A percentile compares a stretch with the other conserved stretches of the same genome.
These are phyloP conservation scores for Trypanosoma lewisi DNA, from an alignment of 208 protist species.

Conservation along the genomic window DNA sequence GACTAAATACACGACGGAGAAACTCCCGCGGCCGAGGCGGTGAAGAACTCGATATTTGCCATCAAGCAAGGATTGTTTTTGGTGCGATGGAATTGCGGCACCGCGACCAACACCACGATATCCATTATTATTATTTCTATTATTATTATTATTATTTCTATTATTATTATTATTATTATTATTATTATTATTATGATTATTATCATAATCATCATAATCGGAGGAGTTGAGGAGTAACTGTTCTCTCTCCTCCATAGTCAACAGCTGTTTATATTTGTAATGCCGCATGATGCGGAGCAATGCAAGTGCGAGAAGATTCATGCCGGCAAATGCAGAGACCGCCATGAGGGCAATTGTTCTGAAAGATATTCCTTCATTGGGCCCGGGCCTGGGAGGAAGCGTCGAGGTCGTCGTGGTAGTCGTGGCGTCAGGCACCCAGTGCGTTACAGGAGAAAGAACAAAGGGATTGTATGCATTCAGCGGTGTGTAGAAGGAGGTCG, in stretches of 20 bases:
- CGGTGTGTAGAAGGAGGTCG: constrained; percentile 17
- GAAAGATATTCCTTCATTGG: neutral
- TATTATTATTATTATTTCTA: neutral
- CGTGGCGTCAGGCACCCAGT: constrained; percentile 13
- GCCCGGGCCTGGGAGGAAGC: neutral
- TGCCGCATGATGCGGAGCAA: neutral
- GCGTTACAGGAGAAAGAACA: constrained; percentile 32
- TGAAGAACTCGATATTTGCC: constrained; percentile 53
- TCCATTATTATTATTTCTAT: constrained; percentile 5
- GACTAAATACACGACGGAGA: constrained; percentile 75
- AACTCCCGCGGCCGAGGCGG: constrained; percentile 59
- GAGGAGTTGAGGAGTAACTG: neutral
- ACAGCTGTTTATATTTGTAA: neutral
- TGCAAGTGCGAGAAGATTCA: neutral
- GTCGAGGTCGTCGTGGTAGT: constrained; percentile 1
- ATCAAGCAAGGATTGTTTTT: constrained; percentile 20
- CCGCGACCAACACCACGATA: constrained; percentile 17
- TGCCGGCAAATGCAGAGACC: neutral
- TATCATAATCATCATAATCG: too few relatives aligned
- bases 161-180: constrained; percentile 10
- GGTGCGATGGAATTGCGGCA: constrained; percentile 11
- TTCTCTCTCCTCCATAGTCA: neutral
- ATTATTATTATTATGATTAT: neutral
- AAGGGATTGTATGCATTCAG: constrained; percentile 25
- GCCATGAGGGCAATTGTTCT: neutral